These are phyloP conservation scores for Arthrobotrys sinensis DNA, from an alignment of 2,329 filamentous ascomycete species.

Conservation along the genomic window DNA sequence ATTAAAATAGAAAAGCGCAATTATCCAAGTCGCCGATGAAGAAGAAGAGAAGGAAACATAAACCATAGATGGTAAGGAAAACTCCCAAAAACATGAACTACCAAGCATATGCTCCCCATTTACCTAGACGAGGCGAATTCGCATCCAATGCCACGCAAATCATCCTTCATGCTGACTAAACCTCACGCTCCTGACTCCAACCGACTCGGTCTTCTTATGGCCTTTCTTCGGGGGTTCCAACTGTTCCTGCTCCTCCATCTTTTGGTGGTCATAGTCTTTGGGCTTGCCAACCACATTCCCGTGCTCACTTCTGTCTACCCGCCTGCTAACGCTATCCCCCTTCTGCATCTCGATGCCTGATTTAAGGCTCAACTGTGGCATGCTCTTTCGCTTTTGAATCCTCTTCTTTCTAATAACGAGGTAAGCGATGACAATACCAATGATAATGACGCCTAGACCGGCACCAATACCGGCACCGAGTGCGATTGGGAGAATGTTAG, in stretches of 20 bases:
- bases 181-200: constrained; percentile 48
- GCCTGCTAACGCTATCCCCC: constrained; percentile 10
- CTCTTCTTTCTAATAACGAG: constrained; percentile 58
- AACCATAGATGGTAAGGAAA: constrained; percentile 20
- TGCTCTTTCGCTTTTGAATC: constrained; percentile 53
- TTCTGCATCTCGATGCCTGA: constrained; percentile 41
- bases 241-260: constrained; percentile 10
- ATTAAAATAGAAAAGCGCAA: constrained; percentile 24
- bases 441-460: constrained; percentile 50
- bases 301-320: constrained; percentile 44
- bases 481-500: constrained; percentile 52
- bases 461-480: constrained; percentile 56
- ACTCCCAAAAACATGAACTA: constrained; percentile 8
- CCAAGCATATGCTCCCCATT: constrained; percentile 7
- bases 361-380: constrained; percentile 27
- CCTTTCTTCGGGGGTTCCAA: constrained; percentile 27
- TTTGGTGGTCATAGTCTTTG: constrained; percentile 28
- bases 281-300: constrained; percentile 56
- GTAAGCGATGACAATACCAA: constrained; percentile 46
- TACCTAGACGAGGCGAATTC: background rate
- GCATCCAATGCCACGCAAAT: background rate
- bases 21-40: constrained; percentile 20
- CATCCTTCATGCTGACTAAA: constrained; percentile 38
- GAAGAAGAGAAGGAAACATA: constrained; percentile 26
- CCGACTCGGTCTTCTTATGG: constrained; percentile 49